These are phyloP conservation scores for Acorus calamus DNA, from an alignment of 106 monocot genomes.

Conservation along the genomic window DNA sequence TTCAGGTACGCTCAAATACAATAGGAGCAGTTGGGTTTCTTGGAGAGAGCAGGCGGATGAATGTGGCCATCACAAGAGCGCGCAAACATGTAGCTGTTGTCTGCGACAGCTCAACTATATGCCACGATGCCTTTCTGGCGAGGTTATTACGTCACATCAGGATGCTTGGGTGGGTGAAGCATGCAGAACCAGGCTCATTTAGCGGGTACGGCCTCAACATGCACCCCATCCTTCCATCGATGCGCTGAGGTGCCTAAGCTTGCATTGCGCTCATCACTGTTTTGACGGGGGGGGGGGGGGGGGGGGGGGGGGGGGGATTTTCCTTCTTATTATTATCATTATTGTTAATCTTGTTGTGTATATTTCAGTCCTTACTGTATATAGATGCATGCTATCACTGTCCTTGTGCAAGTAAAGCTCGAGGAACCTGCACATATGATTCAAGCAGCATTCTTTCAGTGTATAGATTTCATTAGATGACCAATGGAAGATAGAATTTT, in stretches of 20 bases:
- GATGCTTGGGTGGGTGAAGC: conserved; percentile 51
- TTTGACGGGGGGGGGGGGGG: background rate
- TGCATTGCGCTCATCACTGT: background rate
- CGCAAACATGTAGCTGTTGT: conserved; percentile 79
- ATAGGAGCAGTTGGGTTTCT: conserved; percentile 89
- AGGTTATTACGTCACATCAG: conserved; percentile 87
- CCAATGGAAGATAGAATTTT: no score
- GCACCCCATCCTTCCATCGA: conserved; percentile 46
- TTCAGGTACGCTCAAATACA: conserved; percentile 84
- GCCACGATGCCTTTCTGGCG: conserved; percentile 90
- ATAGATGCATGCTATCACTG: no score
- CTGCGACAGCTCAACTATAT: conserved; percentile 93
- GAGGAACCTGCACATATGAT: no score
- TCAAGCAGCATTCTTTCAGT: no score
- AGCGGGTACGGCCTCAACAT: conserved; percentile 37
- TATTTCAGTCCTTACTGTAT: no score
- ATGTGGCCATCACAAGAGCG: conserved; percentile 86
- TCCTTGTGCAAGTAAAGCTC: no score
- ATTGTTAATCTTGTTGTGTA: no score
- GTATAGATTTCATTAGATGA: no score
- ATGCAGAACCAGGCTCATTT: conserved; percentile 60
- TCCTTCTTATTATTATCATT: no score
- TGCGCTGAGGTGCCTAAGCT: conserved; percentile 7
- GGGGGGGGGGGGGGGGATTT: no score
- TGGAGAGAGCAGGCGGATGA: conserved; percentile 82